Evolutionary conservation across 139 green algal genomes (phyloP).

Genomic region (Tetraselmis chui): DNA sequence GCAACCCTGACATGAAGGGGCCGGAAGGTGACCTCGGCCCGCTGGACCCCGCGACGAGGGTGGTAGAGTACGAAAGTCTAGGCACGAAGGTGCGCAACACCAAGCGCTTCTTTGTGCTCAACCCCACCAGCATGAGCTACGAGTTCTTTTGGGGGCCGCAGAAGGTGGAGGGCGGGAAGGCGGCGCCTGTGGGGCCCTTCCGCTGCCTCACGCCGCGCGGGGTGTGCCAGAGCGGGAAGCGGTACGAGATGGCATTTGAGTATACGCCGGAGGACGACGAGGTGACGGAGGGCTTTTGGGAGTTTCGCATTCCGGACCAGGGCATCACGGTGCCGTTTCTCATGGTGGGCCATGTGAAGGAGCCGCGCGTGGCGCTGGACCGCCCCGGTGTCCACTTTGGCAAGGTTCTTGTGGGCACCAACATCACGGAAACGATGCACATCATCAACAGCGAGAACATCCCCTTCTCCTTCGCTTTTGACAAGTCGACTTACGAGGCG

Average conservation of each 20-base stretch:
- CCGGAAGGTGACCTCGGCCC: constrained; percentile 42
- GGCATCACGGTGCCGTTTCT: constrained; percentile 59
- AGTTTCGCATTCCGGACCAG: constrained; percentile 64
- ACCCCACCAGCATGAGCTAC: constrained; percentile 70
- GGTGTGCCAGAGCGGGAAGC: constrained; percentile 43
- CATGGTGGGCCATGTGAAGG: constrained; percentile 55
- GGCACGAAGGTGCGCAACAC: constrained; percentile 59
- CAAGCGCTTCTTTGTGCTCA: constrained; percentile 72
- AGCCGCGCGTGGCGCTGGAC: constrained; percentile 66
- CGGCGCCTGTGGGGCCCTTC: constrained; percentile 11
- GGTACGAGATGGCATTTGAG: constrained; percentile 79
- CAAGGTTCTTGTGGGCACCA: constrained; percentile 31
- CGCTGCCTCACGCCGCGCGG: constrained; percentile 26
- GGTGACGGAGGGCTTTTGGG: constrained; percentile 67
- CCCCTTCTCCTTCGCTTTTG: constrained; percentile 64
- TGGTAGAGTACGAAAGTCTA: constrained; percentile 51
- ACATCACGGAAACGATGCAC: constrained; percentile 26
- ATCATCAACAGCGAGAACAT: constrained; percentile 66
- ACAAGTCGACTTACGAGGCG: constrained; percentile 59
- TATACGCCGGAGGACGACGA: constrained; percentile 46
- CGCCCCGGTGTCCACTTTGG: constrained; percentile 62
- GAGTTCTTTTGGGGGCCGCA: constrained; percentile 62
- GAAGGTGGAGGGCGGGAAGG: not conserved
- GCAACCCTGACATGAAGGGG: constrained; percentile 49
- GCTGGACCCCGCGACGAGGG: constrained; percentile 54